Percentiles rank a stretch among this genome's conserved stretches.
These are phyloP conservation scores for Marasmius tenuissimus DNA, from an alignment of 1,284 basidiomycete genomes.

Conservation along the genomic window DNA sequence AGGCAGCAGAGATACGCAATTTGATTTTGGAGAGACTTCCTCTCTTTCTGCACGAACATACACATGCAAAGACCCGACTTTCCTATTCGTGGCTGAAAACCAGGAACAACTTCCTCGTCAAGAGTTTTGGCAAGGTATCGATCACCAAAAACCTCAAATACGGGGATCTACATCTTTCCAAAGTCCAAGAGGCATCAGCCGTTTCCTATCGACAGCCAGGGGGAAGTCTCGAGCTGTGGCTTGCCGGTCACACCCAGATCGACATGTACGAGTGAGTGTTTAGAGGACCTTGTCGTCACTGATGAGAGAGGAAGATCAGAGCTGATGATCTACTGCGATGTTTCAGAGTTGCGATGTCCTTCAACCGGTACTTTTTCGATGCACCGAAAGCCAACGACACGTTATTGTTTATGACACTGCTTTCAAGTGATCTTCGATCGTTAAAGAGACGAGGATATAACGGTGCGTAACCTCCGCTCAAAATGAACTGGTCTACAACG, in stretches of 20 bases:
- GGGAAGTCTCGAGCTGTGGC: slow-evolving; percentile 73
- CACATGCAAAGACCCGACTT: slow-evolving; percentile 67
- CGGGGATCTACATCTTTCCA: slow-evolving; percentile 46
- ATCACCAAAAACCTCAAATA: slow-evolving; percentile 62
- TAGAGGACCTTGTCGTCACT: not conserved
- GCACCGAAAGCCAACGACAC: slow-evolving; percentile 80
- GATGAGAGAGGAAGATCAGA: not conserved
- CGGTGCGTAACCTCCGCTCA: slow-evolving; percentile 39
- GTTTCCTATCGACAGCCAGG: slow-evolving; percentile 56
- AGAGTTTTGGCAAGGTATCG: slow-evolving; percentile 58
- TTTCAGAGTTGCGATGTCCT: slow-evolving; percentile 71
- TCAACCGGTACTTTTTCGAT: slow-evolving; percentile 78
- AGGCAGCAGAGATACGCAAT: slow-evolving; percentile 49
- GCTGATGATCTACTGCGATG: slow-evolving; percentile 3
- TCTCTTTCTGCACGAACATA: slow-evolving; percentile 90
- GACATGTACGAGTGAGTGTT: slow-evolving; percentile 88
- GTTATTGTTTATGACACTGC: slow-evolving; percentile 88
- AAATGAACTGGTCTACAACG: too few relatives aligned
- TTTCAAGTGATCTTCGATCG: slow-evolving; percentile 86
- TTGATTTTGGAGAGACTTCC: slow-evolving; percentile 88
- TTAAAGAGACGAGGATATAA: slow-evolving; percentile 87
- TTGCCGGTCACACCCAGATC: slow-evolving; percentile 73
- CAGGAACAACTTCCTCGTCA: slow-evolving; percentile 73
- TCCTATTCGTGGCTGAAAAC: slow-evolving; percentile 76
- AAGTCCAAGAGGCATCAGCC: slow-evolving; percentile 73